Base-by-base conservation (phyloP, 176 grass and related monocot genomes). In the Aegilops longissima region DNA sequence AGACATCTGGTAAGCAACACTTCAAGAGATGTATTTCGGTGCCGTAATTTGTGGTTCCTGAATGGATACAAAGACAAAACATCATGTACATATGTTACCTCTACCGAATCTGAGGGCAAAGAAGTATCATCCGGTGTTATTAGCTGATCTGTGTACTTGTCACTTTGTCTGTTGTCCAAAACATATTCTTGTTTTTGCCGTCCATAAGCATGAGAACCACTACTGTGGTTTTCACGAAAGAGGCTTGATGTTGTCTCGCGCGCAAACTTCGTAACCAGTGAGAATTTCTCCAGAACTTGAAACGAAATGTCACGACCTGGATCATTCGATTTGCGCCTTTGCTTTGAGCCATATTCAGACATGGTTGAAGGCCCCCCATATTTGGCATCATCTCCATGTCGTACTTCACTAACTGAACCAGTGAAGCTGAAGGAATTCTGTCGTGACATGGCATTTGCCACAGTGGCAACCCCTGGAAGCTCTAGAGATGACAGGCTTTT, bases 211-310 rank as follows among this genome's bases (percentile, higher is more conserved):
- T 35, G 78, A 81, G 86, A 61, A 78, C 76, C 85, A 86, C 83
- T 94, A 88, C 68, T 84, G 35, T 96, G 63, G 72, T 85, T 91
- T 79, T 95, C 94, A 51, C 88, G 85, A 35, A 99, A 99, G 12
- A 99, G 66, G 66, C 85, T 90, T 83, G 97, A 94, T 73, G 94
- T 99, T 49, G 97, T 96, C 39, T 99, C 97, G 16, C 97, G 90
- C 35, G 97, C 97, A 63, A 99, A 99, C 74, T 92, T 94, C 27
- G 97, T 99, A 76, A 99, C 97, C 59, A 99, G 70, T 73, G 97
- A 99, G 82, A 96, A 99, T 76, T 99, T 99, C 87, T 99, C 97
- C 80, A 99, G 82, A 56, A 96, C 97, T 61, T 99, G 97, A 70
- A 99, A 88, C 52, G 94, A 96, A 81, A 95, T 76, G 81, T 95